A percentile compares a stretch with the other conserved stretches of the same genome.
These are phyloP conservation scores for Phytophthora meadii DNA, from an alignment of 352 stramenopile species.

Conservation along the genomic window DNA sequence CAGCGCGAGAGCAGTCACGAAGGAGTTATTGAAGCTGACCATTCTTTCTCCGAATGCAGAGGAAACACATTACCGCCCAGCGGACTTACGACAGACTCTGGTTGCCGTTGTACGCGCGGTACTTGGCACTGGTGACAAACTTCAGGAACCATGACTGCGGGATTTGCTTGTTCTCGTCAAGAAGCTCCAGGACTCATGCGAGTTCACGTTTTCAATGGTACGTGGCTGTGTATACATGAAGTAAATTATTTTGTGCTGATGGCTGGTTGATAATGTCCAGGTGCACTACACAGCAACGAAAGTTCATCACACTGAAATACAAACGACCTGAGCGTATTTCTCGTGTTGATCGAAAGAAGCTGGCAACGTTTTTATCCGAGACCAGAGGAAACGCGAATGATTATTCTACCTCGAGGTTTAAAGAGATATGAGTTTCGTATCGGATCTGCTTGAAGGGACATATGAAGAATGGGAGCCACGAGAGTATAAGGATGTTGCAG, in stretches of 20 bases:
- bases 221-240: neutral
- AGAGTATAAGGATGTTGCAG: constrained; percentile 12
- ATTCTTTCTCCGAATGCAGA: constrained; percentile 1
- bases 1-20: constrained; percentile 1
- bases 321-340: constrained; percentile 13
- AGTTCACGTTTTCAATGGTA: constrained; percentile 25
- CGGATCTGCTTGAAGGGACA: constrained; percentile 12
- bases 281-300: constrained; percentile 17
- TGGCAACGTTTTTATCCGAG: constrained; percentile 4
- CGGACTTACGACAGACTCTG: constrained; percentile 21
- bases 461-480: constrained; percentile 25
- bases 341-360: constrained; percentile 6
- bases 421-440: constrained; percentile 10
- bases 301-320: constrained; percentile 21
- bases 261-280: constrained; percentile 7
- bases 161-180: constrained; percentile 17
- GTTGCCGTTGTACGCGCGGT: constrained; percentile 12
- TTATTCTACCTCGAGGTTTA: constrained; percentile 9
- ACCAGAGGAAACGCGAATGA: constrained; percentile 8
- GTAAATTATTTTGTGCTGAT: neutral
- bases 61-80: constrained; percentile 2
- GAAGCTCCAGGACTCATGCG: constrained; percentile 20
- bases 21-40: constrained; percentile 1
- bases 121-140: constrained; percentile 9
- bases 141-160: constrained; percentile 15